These are phyloP conservation scores for Pythium monospermum DNA, from an alignment of 352 stramenopile genomes.

Conservation along the genomic window DNA sequence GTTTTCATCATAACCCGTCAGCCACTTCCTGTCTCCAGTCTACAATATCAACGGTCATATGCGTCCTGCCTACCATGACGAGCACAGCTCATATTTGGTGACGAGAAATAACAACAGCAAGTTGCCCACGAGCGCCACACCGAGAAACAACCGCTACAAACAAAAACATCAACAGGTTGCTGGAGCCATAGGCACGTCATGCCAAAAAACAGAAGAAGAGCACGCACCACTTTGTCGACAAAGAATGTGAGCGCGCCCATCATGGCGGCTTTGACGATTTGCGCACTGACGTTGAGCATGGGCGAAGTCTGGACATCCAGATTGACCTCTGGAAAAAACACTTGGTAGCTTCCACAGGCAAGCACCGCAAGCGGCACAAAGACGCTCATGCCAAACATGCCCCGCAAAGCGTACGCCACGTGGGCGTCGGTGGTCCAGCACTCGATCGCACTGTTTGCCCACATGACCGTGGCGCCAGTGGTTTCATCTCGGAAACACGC, in stretches of 20 bases:
- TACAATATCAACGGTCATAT: too few species aligned
- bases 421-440: conserved; percentile 25
- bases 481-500: conserved; percentile 16
- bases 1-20: too few species aligned
- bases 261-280: conserved; percentile 36
- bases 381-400: conserved; percentile 35
- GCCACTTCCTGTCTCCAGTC: too few species aligned
- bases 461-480: conserved; percentile 19
- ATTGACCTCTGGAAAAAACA: conserved; percentile 36
- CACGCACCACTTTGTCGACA: conserved; percentile 27
- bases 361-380: conserved; percentile 34
- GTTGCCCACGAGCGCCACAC: conserved; percentile 25
- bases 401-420: conserved; percentile 22
- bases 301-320: conserved; percentile 35
- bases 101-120: conserved; percentile 27
- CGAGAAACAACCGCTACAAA: conserved; percentile 23
- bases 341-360: conserved; percentile 33
- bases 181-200: too few species aligned
- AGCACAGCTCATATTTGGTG: conserved; percentile 27
- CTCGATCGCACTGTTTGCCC: conserved; percentile 22
- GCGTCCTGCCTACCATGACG: conserved; percentile 31
- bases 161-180: not conserved
- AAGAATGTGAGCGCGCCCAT: conserved; percentile 36
- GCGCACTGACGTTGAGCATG: conserved; percentile 28
- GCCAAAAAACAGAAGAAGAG: too few species aligned